A percentile compares a stretch with the other conserved stretches of the same genome.
Evolutionary conservation across 345 rosid species (phyloP).

Genomic region (Euphorbia peplus): DNA sequence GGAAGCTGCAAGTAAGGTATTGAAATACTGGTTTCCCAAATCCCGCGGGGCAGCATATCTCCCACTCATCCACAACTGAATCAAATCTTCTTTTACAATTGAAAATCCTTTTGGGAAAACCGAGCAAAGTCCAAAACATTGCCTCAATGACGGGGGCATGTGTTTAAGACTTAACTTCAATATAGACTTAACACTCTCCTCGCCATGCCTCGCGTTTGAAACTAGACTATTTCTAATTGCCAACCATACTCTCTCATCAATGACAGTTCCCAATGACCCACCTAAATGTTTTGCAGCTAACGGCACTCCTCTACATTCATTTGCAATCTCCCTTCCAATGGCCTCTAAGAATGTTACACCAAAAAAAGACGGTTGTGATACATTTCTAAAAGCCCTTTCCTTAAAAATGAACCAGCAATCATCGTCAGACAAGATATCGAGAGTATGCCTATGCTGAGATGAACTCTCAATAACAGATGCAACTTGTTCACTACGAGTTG

Average conservation of each 20-base stretch:
- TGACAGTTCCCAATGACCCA: background rate
- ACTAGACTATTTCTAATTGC: background rate
- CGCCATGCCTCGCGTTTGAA: background rate
- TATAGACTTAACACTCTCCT: background rate
- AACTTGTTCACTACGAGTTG: conserved; percentile 17
- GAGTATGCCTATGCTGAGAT: background rate
- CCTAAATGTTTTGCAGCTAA: background rate
- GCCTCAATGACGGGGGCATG: background rate
- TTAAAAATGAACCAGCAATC: conserved; percentile 23
- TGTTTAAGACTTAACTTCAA: background rate
- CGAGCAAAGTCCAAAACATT: no score
- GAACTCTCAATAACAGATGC: conserved; percentile 9
- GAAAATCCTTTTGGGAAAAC: background rate
- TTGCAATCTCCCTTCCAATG: no score
- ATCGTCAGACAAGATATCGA: background rate
- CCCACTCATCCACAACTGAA: background rate
- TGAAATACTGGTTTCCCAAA: background rate
- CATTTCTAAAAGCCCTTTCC: background rate
- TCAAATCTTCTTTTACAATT: background rate
- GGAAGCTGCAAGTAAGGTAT: background rate
- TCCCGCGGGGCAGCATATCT: background rate
- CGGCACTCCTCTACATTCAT: background rate
- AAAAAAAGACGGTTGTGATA: no score
- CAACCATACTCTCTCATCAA: background rate
- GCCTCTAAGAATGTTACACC: background rate